Evolutionary conservation across 2,329 filamentous ascomycete genomes (phyloP), one percentile per base, ranked within the genome.

Genomic region (Pseudopithomyces maydicus): DNA sequence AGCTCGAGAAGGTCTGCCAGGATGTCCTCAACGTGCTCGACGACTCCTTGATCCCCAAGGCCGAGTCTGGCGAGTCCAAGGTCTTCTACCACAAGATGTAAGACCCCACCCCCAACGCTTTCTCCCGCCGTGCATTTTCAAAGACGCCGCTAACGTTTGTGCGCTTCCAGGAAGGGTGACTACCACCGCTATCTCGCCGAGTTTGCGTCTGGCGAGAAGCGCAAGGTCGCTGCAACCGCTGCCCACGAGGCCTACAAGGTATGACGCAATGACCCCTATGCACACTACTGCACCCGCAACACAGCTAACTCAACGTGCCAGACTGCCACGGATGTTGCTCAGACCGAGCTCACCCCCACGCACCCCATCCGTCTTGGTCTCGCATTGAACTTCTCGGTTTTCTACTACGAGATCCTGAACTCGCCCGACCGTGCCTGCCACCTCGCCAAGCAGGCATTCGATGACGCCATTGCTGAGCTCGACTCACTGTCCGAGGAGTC

Each of bases 41-140:
- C 79, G 85, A 97, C 76, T 89, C 88, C 77, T 85, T 98, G 75
- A 98, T 98, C 77, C 93, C 93, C 80, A 94, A 95, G 82, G 94
- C 94, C 77, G 90, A 95, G 82, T 90, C 91, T 68, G 94, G 94
- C 83, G 94, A 98, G 86, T 97, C 92, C 80, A 98, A 97, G 89
- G 94, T 98, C 78, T 98, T 98, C 82, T 98, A 98, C 85, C 93
- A 97, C 90, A 98, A 98, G 89, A 98, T 98, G 94, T 97, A 84
- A 72, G 91, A 85, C 32, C 32, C 45, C 32, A 5, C 26, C 8
- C 26, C 7, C 55, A 20, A 15, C 33, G 33, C 47, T 39, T 23
- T 20, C n/a, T 15, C 32, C 20, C 15, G 26, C 41, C 52, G 22
- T 14, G n/a, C 19, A 12, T 23, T 19, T 11, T 23, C 23, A 17